These are phyloP conservation scores for Zalaria sp. DNA, from an alignment of 2,329 filamentous ascomycete species.

Conservation along the genomic window DNA sequence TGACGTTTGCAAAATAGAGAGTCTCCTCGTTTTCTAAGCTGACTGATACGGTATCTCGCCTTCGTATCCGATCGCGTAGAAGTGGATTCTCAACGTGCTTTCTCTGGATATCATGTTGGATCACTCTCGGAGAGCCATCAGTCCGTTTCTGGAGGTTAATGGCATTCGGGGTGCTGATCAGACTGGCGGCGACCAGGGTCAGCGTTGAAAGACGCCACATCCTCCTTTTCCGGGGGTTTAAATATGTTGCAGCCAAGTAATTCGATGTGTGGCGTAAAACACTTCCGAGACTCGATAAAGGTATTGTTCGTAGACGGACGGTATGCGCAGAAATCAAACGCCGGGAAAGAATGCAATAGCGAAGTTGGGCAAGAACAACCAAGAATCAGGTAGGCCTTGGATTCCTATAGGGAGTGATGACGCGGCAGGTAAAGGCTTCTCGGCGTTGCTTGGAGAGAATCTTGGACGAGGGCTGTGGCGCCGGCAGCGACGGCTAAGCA, in stretches of 20 bases:
- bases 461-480: too few species aligned
- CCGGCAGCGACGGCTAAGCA: too few species aligned
- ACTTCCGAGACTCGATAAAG: too few species aligned
- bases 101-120: slow-evolving; percentile 37
- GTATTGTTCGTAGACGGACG: too few species aligned
- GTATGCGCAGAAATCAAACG: too few species aligned
- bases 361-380: too few species aligned
- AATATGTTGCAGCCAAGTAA: not conserved
- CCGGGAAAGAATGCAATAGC: too few species aligned
- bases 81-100: slow-evolving; percentile 31
- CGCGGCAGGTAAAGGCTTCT: too few species aligned
- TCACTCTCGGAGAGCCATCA: slow-evolving; percentile 25
- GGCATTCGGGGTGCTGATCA: slow-evolving; percentile 11
- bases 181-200: slow-evolving; percentile 12
- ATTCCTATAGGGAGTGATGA: too few species aligned
- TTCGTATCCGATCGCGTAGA: slow-evolving; percentile 30
- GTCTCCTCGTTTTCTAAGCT: slow-evolving; percentile 44
- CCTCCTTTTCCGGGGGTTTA: not conserved
- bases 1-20: slow-evolving; percentile 44
- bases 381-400: too few species aligned
- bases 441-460: too few species aligned
- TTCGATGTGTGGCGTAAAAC: not conserved
- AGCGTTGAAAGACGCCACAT: slow-evolving; percentile 13
- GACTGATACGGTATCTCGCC: slow-evolving; percentile 30
- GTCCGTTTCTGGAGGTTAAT: slow-evolving; percentile 15